These are phyloP conservation scores for Sarocladium brachiariae DNA, from an alignment of 2,329 filamentous ascomycete genomes.

Conservation along the genomic window DNA sequence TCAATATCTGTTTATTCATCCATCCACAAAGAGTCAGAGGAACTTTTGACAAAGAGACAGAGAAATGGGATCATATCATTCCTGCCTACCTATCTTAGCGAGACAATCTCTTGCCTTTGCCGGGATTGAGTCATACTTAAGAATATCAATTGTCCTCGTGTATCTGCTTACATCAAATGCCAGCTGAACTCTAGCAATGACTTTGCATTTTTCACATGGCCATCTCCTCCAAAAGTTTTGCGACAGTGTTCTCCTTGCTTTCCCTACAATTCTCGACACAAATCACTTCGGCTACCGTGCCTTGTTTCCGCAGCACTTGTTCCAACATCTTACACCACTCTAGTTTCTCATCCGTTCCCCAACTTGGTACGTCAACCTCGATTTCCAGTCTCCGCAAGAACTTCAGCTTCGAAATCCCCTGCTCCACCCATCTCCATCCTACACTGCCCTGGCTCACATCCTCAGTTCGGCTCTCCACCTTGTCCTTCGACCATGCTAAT, in stretches of 20 bases:
- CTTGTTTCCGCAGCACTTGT: slow-evolving; percentile 5
- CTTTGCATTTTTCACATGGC: slow-evolving; percentile 1
- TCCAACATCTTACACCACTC: slow-evolving; percentile 7
- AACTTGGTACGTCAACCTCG: slow-evolving; percentile 27
- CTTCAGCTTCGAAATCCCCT: slow-evolving; percentile 25
- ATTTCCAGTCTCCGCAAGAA: slow-evolving; percentile 32
- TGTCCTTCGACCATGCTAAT: slow-evolving; percentile 11
- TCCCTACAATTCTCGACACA: slow-evolving; percentile 20
- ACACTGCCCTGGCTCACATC: slow-evolving; percentile 11
- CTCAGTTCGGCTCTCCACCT: slow-evolving; percentile 14
- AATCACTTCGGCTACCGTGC: slow-evolving; percentile 15
- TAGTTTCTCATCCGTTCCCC: slow-evolving; percentile 17
- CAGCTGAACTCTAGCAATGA: no score
- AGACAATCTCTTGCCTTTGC: no score
- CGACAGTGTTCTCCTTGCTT: slow-evolving; percentile 9
- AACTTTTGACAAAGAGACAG: no score
- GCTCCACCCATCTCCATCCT: slow-evolving; percentile 14
- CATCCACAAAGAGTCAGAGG: no score
- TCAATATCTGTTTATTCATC: no score
- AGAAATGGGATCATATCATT: no score
- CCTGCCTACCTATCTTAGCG: no score
- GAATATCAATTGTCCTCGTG: no score
- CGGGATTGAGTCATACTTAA: no score
- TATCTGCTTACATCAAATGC: no score
- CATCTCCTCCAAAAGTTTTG: slow-evolving; percentile 13